Base-by-base conservation (phyloP, 108 stramenopile species). In the Cyclotella atomus region DNA sequence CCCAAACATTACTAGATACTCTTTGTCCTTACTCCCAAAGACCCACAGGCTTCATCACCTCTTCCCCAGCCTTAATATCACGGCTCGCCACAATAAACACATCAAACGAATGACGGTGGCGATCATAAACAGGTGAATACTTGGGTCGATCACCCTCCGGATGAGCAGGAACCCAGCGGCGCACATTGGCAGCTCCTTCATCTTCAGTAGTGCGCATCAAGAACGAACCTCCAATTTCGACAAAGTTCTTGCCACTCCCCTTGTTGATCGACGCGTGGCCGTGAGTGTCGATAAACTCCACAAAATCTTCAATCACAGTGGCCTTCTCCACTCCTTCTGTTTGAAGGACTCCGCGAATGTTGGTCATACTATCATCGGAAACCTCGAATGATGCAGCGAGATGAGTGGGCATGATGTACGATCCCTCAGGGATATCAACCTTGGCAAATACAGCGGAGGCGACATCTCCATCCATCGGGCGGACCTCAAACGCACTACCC, bases 111-210 rank as follows among this genome's bases (percentile, higher is more conserved):
- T 89, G 65, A 9, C 84, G 87, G 65, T 89, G 87, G 43, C 92
- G 87, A 57, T 94, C 90, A 66, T 94, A 94, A 17, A 94, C 92
- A 32, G 92, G 92, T 23, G 92, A 94, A 49, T 73, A 94, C 56
- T 82, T 85, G n/a, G 93, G 93, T 41, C 85, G 79, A 15, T 49
- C 66, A 30, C 86, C 85, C 24, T 76, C 61, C 3, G 88, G 91
- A 67, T 89, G 92, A 44, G 81, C 50, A 49, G 93, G 93, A 28
- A 94, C 61, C 93, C 93, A 94, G 47, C 84, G 84, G 8, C 87
- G 89, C 27, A 94, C 80, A 65, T 94, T 94, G 19, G 81, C 86
- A 59, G 85, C 83, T 7, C 68, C 84, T 20, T 71, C 68, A 33
- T 75, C 81, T 9, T 82, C 78, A 2, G 83, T 75, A 21, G 65